A percentile compares a stretch with the other conserved stretches of the same genome.
Conservation (phyloP, 805 yeast genomes). For the Spathaspora girioi region DNA sequence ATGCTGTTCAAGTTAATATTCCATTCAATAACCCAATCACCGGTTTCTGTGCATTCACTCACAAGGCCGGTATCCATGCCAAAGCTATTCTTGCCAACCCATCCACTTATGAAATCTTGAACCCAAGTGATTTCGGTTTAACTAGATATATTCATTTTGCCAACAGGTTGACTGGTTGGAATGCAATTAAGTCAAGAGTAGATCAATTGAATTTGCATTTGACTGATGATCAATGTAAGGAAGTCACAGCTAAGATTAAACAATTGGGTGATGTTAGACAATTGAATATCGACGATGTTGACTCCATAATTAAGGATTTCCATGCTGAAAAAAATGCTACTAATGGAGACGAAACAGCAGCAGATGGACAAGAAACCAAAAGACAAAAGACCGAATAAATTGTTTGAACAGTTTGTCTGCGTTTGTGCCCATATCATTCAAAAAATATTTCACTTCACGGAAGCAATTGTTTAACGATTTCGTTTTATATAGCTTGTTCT, state of each 20-base stretch:
- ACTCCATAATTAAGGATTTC: constrained; percentile 54
- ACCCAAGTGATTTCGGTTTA: constrained; percentile 56
- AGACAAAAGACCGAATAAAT: constrained; percentile 25
- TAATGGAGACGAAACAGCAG: constrained; percentile 19
- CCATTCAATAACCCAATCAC: constrained; percentile 64
- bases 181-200: constrained; percentile 58
- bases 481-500: not conserved
- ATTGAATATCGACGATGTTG: constrained; percentile 58
- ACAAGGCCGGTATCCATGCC: constrained; percentile 63
- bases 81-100: constrained; percentile 62
- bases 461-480: not conserved
- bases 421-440: not conserved
- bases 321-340: constrained; percentile 39
- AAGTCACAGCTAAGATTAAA: constrained; percentile 52
- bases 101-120: constrained; percentile 57
- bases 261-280: constrained; percentile 58
- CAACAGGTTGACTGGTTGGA: constrained; percentile 61
- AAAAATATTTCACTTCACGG: not conserved
- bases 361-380: constrained; percentile 34
- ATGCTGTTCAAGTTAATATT: constrained; percentile 54
- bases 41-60: constrained; percentile 63
- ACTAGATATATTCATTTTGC: constrained; percentile 62
- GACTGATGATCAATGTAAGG: constrained; percentile 56
- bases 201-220: constrained; percentile 55
- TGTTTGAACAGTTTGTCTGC: not conserved